Percentiles rank a stretch among this genome's conserved stretches.
Conservation (phyloP, 1,139 yeast genomes). For the Zygosaccharomyces sapae region DNA sequence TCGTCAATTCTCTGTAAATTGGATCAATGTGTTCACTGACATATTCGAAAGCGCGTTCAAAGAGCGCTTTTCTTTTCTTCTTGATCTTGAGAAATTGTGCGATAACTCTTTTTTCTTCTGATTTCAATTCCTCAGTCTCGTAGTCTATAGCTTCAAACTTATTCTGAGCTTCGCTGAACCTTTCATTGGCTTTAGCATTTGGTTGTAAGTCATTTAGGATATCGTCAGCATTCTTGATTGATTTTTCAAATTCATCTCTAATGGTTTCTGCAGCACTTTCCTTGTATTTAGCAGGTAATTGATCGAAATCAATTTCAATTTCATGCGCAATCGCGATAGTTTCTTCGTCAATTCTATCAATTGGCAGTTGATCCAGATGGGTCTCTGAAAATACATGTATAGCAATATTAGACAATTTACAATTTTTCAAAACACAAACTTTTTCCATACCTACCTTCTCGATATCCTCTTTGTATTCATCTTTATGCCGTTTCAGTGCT, state of each 20-base stretch:
- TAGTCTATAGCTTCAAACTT: slow-evolving; percentile 58
- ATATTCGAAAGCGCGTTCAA: slow-evolving; percentile 71
- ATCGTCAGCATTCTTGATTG: slow-evolving; percentile 51
- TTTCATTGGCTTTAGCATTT: slow-evolving; percentile 73
- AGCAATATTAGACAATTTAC: slow-evolving; percentile 67
- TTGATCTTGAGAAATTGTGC: slow-evolving; percentile 62
- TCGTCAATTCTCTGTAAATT: slow-evolving; percentile 82
- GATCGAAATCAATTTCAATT: slow-evolving; percentile 54
- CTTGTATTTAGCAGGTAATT: slow-evolving; percentile 45
- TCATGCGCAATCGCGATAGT: slow-evolving; percentile 43
- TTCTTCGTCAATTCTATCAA: slow-evolving; percentile 40
- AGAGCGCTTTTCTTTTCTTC: slow-evolving; percentile 53
- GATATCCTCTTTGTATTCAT: slow-evolving; percentile 48
- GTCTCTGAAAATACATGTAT: slow-evolving; percentile 61
- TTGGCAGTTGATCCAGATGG: slow-evolving; percentile 48
- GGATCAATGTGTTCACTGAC: slow-evolving; percentile 68
- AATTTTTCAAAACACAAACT: slow-evolving; percentile 58
- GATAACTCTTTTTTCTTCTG: slow-evolving; percentile 53
- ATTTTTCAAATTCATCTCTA: slow-evolving; percentile 41
- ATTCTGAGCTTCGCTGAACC: slow-evolving; percentile 64
- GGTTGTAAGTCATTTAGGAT: slow-evolving; percentile 66
- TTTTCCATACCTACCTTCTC: slow-evolving; percentile 57
- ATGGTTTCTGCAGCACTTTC: slow-evolving; percentile 36
- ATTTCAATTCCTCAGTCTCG: slow-evolving; percentile 62
- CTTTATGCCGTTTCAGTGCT: slow-evolving; percentile 40